Evolutionary conservation across 495 filamentous ascomycete genomes (phyloP).

Genomic region (Lophiostoma macrostomum): DNA sequence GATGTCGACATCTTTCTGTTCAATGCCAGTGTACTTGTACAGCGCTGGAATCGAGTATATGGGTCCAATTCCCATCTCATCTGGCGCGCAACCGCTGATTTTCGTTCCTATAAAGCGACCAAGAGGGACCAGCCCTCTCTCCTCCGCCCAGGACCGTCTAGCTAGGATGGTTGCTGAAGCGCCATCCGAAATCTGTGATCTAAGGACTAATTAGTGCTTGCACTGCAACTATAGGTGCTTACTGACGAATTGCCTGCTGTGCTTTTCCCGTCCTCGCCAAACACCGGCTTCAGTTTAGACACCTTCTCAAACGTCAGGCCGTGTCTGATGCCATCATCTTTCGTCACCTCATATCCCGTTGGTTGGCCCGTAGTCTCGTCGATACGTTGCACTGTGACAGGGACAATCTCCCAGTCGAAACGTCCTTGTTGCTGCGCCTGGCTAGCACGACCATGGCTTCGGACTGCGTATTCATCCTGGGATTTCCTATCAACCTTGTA

Average conservation of each 20-base stretch:
- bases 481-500: slow-evolving; percentile 27
- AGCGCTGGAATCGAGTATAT: slow-evolving; percentile 29
- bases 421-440: slow-evolving; percentile 30
- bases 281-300: slow-evolving; percentile 28
- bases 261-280: slow-evolving; percentile 29
- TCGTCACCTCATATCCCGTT: slow-evolving; percentile 21
- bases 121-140: slow-evolving; percentile 25
- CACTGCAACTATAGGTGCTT: neutral
- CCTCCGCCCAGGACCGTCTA: slow-evolving; percentile 28
- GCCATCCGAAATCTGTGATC: slow-evolving; percentile 35
- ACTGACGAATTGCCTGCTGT: slow-evolving; percentile 34
- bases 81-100: slow-evolving; percentile 28
- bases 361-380: slow-evolving; percentile 24
- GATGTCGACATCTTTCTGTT: slow-evolving; percentile 34
- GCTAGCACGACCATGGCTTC: slow-evolving; percentile 28
- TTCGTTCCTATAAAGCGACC: slow-evolving; percentile 31
- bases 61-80: slow-evolving; percentile 36
- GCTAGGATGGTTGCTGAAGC: slow-evolving; percentile 30
- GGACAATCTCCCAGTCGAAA: slow-evolving; percentile 34
- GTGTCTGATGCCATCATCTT: slow-evolving; percentile 34
- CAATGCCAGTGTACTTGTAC: slow-evolving; percentile 25
- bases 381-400: slow-evolving; percentile 23
- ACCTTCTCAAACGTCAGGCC: slow-evolving; percentile 31
- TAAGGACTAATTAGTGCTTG: neutral
- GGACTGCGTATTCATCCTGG: slow-evolving; percentile 33